Base-by-base conservation (phyloP, 805 yeast genomes). In the Saccharomyces paradoxus region DNA sequence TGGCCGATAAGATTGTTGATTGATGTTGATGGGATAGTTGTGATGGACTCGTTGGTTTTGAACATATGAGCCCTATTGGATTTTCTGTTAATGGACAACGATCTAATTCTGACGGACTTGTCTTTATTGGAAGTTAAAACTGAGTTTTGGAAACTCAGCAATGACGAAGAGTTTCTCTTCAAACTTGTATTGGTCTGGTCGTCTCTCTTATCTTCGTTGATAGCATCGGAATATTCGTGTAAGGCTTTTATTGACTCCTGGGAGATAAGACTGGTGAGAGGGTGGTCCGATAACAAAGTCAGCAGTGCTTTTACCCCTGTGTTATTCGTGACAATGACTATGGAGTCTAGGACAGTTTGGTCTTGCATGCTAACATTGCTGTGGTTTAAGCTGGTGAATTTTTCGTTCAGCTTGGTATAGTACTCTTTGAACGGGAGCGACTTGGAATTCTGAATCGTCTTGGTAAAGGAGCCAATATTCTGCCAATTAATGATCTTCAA, bases 261-360 rank as follows among this genome's bases (percentile, higher is more conserved):
- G 4, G 69, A 58, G 14, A 69, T 60, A 41, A 60, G 63, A 44
- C 62, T 61, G 5, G 69, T 62, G 48, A 69, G 53, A 1, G 73
- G 71, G 49, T 63, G 63, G 56, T 69, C 73, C 1, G 71, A 65
- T 26, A 69, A 51, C 13, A 69, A 66, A 1, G 73, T 69, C 49
- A 69, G 54, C 41, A 69, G 58, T 3, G 73, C 73, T 52, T 65
- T 67, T 7, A 69, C 66, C 24, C 73, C 73, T 1, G 71, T 68
- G 51, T 61, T 63, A 50, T 69, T 68, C 9, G 72, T 67, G 1
- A 69, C 58, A 3, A 69, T 62, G 14, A 63, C 56, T 2, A 69
- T 64, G 7, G 70, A 59, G 21, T 65, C 69, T 9, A 62, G 44
- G 6, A 48, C 32, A 9, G 30, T 47, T 30, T n/a, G 50, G 41